phyloP scores from a whole-genome alignment of 495 filamentous ascomycete genomes.

The Pseudoneurospora amorphoporcata region DNA sequence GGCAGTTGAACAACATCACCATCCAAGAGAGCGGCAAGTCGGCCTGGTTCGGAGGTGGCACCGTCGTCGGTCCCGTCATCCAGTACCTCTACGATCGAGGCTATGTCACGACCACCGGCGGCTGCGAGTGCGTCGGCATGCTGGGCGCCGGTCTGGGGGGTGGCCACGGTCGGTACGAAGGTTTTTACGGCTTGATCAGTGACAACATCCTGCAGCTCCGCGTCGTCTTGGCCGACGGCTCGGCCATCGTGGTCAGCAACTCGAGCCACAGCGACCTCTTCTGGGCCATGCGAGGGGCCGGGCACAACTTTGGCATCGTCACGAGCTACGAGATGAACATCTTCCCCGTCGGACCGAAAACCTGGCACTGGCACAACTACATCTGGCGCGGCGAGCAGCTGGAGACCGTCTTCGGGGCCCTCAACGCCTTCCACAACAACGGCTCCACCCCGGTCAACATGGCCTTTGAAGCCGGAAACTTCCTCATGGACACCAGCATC shows the following conservation, averaged over 20 bases:
- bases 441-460: constrained; percentile 25
- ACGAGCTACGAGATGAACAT: constrained; percentile 14
- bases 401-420: constrained; percentile 16
- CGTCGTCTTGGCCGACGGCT: constrained; percentile 39
- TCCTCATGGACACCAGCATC: constrained; percentile 17
- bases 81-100: constrained; percentile 1
- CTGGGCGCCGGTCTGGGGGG: constrained; percentile 42
- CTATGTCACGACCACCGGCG: constrained; percentile 21
- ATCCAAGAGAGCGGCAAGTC: background rate
- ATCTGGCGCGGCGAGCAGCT: constrained; percentile 30
- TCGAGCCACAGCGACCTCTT: constrained; percentile 31
- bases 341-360: constrained; percentile 7
- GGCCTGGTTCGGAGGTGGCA: background rate
- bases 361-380: too few species aligned
- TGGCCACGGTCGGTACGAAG: constrained; percentile 42
- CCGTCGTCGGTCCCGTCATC: constrained; percentile 3
- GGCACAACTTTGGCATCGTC: constrained; percentile 47
- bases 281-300: constrained; percentile 43
- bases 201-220: constrained; percentile 39
- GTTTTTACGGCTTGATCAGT: constrained; percentile 38
- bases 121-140: constrained; percentile 39
- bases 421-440: constrained; percentile 9
- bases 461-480: constrained; percentile 34
- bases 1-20: background rate
- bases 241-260: constrained; percentile 20